Percentiles rank a stretch among this genome's conserved stretches.
Evolutionary conservation across 805 yeast species (phyloP).

Genomic region (Phaffomyces antillensis): DNA sequence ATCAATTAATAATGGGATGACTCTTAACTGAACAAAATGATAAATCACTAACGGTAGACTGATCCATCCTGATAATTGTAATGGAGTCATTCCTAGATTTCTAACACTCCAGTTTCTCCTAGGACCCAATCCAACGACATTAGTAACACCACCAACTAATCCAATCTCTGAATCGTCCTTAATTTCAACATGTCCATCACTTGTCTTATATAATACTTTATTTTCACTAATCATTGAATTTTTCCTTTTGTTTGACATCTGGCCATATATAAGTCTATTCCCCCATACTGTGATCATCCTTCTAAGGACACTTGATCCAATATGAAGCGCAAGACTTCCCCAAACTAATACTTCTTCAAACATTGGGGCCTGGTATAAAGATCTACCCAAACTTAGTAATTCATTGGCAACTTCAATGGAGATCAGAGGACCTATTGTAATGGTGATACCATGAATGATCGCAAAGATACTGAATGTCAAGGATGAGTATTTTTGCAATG

Average conservation of each 20-base stretch:
- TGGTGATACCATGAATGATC: conserved; percentile 50
- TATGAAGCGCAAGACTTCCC: conserved; percentile 42
- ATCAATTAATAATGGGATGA: conserved; percentile 45
- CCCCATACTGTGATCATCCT: conserved; percentile 32
- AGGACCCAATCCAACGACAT: conserved; percentile 47
- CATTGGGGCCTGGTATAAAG: conserved; percentile 48
- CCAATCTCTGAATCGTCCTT: conserved; percentile 44
- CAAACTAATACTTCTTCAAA: conserved; percentile 43
- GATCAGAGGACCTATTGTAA: conserved; percentile 45
- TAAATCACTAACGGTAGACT: conserved; percentile 35
- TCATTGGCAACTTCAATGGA: conserved; percentile 42
- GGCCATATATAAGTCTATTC: conserved; percentile 19
- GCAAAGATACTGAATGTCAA: conserved; percentile 50
- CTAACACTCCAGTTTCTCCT: conserved; percentile 38
- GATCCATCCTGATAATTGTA: conserved; percentile 53
- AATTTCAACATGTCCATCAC: conserved; percentile 6
- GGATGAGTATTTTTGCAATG: conserved; percentile 53
- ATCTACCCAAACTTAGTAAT: conserved; percentile 50
- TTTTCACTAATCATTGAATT: conserved; percentile 16
- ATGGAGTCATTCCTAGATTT: conserved; percentile 45
- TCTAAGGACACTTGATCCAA: conserved; percentile 43
- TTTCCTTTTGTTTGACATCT: background rate
- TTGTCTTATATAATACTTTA: conserved; percentile 1
- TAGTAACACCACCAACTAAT: conserved; percentile 50
- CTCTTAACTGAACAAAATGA: conserved; percentile 43